These are phyloP conservation scores for Rhododendron ovatum DNA, from an alignment of 148 eudicot genomes.

Conservation along the genomic window DNA sequence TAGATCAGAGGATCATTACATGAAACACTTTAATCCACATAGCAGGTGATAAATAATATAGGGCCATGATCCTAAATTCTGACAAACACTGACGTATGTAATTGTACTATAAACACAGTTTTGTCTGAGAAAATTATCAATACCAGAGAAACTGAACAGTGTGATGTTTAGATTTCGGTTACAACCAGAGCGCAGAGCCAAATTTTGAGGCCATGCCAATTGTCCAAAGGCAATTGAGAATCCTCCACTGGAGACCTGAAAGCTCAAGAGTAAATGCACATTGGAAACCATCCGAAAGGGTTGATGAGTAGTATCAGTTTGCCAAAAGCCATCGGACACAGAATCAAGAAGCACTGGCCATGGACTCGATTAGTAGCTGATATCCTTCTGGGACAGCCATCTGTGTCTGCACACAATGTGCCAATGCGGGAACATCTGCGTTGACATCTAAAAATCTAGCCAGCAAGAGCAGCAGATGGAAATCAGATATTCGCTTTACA, in stretches of 20 bases:
- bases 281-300: background rate
- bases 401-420: slow-evolving; percentile 59
- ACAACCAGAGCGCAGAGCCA: background rate
- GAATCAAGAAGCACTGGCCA: slow-evolving; percentile 64
- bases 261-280: background rate
- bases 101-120: background rate
- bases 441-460: slow-evolving; percentile 65
- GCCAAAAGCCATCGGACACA: background rate
- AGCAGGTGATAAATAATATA: background rate
- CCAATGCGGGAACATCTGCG: slow-evolving; percentile 77
- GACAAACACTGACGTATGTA: background rate
- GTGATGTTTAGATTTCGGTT: background rate
- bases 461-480: slow-evolving; percentile 73
- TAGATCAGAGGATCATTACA: background rate
- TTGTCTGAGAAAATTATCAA: background rate
- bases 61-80: background rate
- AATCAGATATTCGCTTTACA: slow-evolving; percentile 91
- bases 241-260: background rate
- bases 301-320: background rate
- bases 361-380: slow-evolving; percentile 82
- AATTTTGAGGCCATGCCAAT: background rate
- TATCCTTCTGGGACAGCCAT: slow-evolving; percentile 80
- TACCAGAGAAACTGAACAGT: background rate
- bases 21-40: background rate
- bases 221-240: background rate